Conservation (phyloP, 805 yeast genomes). For the Lachancea thermotolerans region DNA sequence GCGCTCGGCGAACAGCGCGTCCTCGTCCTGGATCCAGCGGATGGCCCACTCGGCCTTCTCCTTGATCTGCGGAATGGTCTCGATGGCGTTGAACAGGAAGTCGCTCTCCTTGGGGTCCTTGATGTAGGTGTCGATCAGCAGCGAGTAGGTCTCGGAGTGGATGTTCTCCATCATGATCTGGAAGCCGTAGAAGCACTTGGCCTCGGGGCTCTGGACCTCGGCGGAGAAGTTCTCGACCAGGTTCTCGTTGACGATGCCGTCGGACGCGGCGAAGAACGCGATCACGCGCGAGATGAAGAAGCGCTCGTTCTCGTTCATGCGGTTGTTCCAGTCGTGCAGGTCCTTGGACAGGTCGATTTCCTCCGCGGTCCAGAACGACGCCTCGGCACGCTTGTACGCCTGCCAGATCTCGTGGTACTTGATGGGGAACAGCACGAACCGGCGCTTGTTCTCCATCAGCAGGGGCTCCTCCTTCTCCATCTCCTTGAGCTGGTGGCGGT, state of each 20-base stretch:
- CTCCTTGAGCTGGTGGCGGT: constrained; percentile 66
- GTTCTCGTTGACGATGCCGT: constrained; percentile 97
- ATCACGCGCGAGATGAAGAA: constrained; percentile 86
- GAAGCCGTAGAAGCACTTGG: constrained; percentile 97
- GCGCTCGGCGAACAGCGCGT: constrained; percentile 90
- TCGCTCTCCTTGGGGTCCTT: constrained; percentile 93
- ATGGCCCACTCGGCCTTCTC: constrained; percentile 99
- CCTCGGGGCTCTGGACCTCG: constrained; percentile 95
- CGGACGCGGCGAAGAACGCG: constrained; percentile 98
- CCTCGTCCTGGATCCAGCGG: constrained; percentile 88
- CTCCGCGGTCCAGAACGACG: constrained; percentile 99
- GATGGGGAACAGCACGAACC: constrained; percentile 93
- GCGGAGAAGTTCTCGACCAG: constrained; percentile 95
- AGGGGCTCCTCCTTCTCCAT: constrained; percentile 86
- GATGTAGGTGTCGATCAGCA: constrained; percentile 89
- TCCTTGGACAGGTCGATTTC: constrained; percentile 95
- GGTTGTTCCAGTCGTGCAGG: constrained; percentile 84
- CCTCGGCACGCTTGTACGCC: constrained; percentile 98
- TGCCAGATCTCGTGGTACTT: constrained; percentile 98
- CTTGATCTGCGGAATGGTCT: constrained; percentile 90
- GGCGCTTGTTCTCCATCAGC: constrained; percentile 71
- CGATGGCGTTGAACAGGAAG: constrained; percentile 89
- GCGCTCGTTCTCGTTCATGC: constrained; percentile 84
- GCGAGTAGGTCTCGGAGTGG: constrained; percentile 94
- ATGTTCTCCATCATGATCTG: constrained; percentile 99